These are phyloP conservation scores for Pseudogymnoascus sp. DNA, from an alignment of 2,329 filamentous ascomycete species.

Conservation along the genomic window DNA sequence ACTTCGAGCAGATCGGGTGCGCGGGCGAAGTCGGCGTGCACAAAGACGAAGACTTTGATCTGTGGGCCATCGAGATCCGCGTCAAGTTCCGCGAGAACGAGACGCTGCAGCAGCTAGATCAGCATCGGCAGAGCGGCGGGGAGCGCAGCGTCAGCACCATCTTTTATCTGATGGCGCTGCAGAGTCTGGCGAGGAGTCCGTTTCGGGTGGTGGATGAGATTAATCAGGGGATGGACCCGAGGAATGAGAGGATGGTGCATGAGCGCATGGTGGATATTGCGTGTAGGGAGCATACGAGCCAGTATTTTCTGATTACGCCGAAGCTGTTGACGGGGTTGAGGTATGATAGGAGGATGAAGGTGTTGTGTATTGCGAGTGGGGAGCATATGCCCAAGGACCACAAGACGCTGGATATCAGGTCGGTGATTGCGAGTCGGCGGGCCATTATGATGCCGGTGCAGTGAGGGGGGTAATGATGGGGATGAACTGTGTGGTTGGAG, in stretches of 20 bases:
- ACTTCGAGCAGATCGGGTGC: constrained; percentile 90
- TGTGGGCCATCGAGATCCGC: constrained; percentile 88
- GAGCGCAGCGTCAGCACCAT: constrained; percentile 95
- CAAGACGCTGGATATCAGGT: constrained; percentile 25
- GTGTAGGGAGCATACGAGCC: constrained; percentile 69
- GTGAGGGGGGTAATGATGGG: background rate
- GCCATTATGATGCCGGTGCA: constrained; percentile 18
- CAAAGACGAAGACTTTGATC: constrained; percentile 89
- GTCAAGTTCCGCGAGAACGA: constrained; percentile 90
- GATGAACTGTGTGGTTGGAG: background rate
- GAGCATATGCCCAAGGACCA: constrained; percentile 56
- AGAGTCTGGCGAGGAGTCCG: constrained; percentile 84
- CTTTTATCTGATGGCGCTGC: constrained; percentile 97
- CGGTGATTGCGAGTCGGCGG: constrained; percentile 23
- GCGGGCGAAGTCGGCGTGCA: constrained; percentile 82
- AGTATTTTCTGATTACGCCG: constrained; percentile 96
- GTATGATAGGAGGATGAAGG: constrained; percentile 86
- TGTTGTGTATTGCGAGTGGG: constrained; percentile 88
- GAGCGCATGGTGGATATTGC: constrained; percentile 97
- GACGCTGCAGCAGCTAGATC: constrained; percentile 73
- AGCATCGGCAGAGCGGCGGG: constrained; percentile 90
- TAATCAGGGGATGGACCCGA: constrained; percentile 98
- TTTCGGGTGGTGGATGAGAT: constrained; percentile 99
- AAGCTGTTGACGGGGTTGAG: constrained; percentile 80
- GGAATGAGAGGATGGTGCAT: constrained; percentile 97